phyloP scores from a whole-genome alignment of 495 filamentous ascomycete genomes.

The Penicillium manginii region DNA sequence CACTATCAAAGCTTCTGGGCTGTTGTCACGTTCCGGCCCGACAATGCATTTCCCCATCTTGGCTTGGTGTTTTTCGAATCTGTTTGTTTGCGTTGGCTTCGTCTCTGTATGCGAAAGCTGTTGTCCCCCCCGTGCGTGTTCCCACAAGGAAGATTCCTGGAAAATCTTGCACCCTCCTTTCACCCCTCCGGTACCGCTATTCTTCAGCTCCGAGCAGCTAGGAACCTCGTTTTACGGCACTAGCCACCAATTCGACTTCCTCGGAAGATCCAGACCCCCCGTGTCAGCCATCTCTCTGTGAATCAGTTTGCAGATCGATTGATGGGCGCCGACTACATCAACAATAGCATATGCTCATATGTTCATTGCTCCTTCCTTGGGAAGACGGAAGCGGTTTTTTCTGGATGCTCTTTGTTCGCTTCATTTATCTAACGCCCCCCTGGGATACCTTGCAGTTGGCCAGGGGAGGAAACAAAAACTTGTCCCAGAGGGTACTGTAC shows the following conservation, averaged over 20 bases:
- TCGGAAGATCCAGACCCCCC: conserved; percentile 61
- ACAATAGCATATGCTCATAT: conserved; percentile 22
- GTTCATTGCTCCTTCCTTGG: conserved; percentile 35
- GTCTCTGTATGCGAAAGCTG: conserved; percentile 24
- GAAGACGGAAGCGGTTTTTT: conserved; percentile 73
- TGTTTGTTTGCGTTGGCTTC: conserved; percentile 20
- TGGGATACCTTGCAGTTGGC: conserved; percentile 23
- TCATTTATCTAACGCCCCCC: conserved; percentile 57
- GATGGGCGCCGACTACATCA: conserved; percentile 65
- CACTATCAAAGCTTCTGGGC: conserved; percentile 32
- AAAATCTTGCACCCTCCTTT: conserved; percentile 45
- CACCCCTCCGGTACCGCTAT: conserved; percentile 32
- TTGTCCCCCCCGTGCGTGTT: conserved; percentile 48
- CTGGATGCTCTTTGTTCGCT: conserved; percentile 82
- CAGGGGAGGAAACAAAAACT: conserved; percentile 86
- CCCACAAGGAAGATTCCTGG: conserved; percentile 44
- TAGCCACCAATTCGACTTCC: conserved; percentile 54
- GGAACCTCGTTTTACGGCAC: conserved; percentile 55
- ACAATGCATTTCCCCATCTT: conserved; percentile 29
- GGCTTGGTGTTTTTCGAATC: conserved; percentile 29
- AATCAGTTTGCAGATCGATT: conserved; percentile 57
- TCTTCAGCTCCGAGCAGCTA: conserved; percentile 39
- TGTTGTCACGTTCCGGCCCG: conserved; percentile 47
- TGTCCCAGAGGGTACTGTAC: conserved; percentile 79
- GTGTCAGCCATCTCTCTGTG: conserved; percentile 74